Percentiles rank a stretch among this genome's conserved stretches.
Evolutionary conservation across 2,329 filamentous ascomycete species (phyloP).

Genomic region (Fusarium lyarnte): DNA sequence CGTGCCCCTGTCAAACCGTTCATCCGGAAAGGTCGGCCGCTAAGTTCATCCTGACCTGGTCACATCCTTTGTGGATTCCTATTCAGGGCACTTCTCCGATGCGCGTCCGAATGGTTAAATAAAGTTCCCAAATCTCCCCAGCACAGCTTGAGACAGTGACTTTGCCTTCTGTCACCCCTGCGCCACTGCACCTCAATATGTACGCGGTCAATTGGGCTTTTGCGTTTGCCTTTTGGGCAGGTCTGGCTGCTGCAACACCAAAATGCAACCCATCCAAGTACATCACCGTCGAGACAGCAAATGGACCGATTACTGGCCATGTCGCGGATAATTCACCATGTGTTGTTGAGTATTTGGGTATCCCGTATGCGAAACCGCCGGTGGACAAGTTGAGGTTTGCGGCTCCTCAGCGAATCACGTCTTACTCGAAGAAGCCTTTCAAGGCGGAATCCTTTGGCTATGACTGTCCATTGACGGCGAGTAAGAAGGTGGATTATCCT

Average conservation of each 20-base stretch:
- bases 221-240: conserved; percentile 8
- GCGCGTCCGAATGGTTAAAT: neutral
- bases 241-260: conserved; percentile 9
- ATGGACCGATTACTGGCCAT: conserved; percentile 49
- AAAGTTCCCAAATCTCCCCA: neutral
- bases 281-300: conserved; percentile 45
- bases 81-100: neutral
- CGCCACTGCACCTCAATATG: conserved; percentile 3
- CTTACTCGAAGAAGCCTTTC: conserved; percentile 4
- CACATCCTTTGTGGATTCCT: neutral
- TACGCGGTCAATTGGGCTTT: neutral
- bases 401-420: conserved; percentile 44
- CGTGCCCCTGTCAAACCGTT: neutral
- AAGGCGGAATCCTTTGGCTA: conserved; percentile 23
- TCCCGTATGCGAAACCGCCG: conserved; percentile 53
- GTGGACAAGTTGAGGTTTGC: conserved; percentile 50
- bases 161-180: neutral
- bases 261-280: conserved; percentile 25
- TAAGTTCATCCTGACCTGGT: neutral
- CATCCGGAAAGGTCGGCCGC: neutral
- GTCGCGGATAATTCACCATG: conserved; percentile 39
- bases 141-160: neutral
- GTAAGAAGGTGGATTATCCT: conserved; percentile 33
- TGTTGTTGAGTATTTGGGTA: conserved; percentile 53
- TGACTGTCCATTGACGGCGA: conserved; percentile 31